Percentiles rank a stretch among this genome's conserved stretches.
Evolutionary conservation across 129 eudicot species (phyloP).

Genomic region (Calendula officinalis): DNA sequence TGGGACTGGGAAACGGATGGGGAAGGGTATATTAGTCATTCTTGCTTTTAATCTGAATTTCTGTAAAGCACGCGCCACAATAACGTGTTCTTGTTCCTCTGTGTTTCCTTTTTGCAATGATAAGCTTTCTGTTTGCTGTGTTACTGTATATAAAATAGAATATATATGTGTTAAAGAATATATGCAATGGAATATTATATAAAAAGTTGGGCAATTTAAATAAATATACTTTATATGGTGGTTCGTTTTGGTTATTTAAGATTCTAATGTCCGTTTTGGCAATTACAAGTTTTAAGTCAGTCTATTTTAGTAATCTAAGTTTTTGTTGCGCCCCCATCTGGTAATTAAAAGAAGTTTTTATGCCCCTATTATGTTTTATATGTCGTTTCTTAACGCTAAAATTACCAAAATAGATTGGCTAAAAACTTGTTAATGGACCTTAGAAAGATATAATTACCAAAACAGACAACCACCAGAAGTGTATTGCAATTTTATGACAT

Average conservation of each 20-base stretch:
- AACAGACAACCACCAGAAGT: too few relatives aligned
- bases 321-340: too few relatives aligned
- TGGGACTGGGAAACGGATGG: conserved; percentile 62
- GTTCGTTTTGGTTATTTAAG: background rate
- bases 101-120: conserved; percentile 42
- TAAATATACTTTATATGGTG: background rate
- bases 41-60: conserved; percentile 61
- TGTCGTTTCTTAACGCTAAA: too few relatives aligned
- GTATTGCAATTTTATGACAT: too few relatives aligned
- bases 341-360: too few relatives aligned
- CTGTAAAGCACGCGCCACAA: conserved; percentile 77
- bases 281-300: too few relatives aligned
- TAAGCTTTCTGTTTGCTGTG: conserved; percentile 58
- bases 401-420: too few relatives aligned
- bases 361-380: too few relatives aligned
- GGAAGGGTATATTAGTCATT: conserved; percentile 52
- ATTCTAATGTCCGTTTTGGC: too few relatives aligned
- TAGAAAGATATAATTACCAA: too few relatives aligned
- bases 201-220: background rate
- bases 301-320: too few relatives aligned
- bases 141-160: conserved; percentile 39
- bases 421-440: too few relatives aligned
- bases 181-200: background rate
- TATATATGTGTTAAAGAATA: background rate
- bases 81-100: conserved; percentile 87